Percentiles rank a stretch among this genome's conserved stretches.
Conservation (phyloP, 768 basidiomycete species). For the Sutorius australiensis region DNA sequence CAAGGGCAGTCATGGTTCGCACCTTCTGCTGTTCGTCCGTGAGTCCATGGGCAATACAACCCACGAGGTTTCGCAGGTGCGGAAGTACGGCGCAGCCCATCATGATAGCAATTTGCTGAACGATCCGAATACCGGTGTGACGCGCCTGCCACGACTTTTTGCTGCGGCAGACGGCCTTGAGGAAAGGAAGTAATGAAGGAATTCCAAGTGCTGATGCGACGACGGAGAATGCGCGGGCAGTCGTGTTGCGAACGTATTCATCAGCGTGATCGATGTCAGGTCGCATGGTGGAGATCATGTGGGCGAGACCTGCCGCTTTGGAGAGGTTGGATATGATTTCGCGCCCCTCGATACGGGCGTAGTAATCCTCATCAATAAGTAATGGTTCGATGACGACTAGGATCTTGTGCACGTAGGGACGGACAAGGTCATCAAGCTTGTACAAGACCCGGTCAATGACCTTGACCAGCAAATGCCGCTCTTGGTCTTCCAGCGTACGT, state of each 20-base stretch:
- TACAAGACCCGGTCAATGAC: slow-evolving; percentile 98
- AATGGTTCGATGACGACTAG: slow-evolving; percentile 99
- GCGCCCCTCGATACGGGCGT: slow-evolving; percentile 94
- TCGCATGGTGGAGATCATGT: slow-evolving; percentile 99
- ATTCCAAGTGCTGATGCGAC: slow-evolving; percentile 98
- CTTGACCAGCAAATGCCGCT: slow-evolving; percentile 96
- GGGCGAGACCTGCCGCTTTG: slow-evolving; percentile 97
- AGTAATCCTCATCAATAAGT: slow-evolving; percentile 97
- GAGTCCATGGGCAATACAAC: slow-evolving; percentile 84
- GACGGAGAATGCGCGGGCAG: slow-evolving; percentile 97
- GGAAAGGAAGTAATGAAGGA: slow-evolving; percentile 94
- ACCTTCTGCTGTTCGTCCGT: slow-evolving; percentile 80
- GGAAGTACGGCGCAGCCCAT: slow-evolving; percentile 99
- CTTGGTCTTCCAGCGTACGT: slow-evolving; percentile 95
- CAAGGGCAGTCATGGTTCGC: slow-evolving; percentile 74
- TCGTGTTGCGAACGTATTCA: slow-evolving; percentile 98
- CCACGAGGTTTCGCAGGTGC: slow-evolving; percentile 93
- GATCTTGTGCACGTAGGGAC: slow-evolving; percentile 99
- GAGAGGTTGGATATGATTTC: slow-evolving; percentile 99
- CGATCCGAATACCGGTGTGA: slow-evolving; percentile 98
- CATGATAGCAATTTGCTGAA: slow-evolving; percentile 99
- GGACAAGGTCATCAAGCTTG: slow-evolving; percentile 98
- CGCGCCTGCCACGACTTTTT: slow-evolving; percentile 99
- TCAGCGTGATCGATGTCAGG: slow-evolving; percentile 99
- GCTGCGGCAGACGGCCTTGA: slow-evolving; percentile 96